Evolutionary conservation across 1,284 basidiomycete species (phyloP).

Genomic region (Rhodotorula sp.): DNA sequence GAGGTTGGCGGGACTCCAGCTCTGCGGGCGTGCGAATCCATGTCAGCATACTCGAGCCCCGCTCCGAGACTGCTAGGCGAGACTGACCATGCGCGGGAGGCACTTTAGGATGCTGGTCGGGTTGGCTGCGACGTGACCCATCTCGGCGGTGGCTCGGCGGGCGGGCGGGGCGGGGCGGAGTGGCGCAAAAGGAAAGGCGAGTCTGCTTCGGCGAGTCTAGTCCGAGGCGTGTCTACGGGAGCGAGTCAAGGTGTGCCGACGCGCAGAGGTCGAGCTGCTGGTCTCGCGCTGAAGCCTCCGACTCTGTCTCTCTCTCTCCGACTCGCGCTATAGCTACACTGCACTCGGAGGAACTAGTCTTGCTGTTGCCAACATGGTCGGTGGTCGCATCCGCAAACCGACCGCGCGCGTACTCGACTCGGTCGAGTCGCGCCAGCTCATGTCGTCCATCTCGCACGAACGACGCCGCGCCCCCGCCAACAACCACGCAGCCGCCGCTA

Average conservation of each 20-base stretch:
- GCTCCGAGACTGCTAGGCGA: no score
- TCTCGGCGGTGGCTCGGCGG: background rate
- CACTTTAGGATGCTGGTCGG: conserved; percentile 32
- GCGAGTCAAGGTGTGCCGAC: no score
- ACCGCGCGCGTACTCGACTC: conserved; percentile 25
- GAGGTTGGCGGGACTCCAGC: conserved; percentile 75
- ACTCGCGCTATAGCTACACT: no score
- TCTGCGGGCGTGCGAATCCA: conserved; percentile 55
- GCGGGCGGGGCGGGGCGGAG: background rate
- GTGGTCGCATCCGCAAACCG: conserved; percentile 25
- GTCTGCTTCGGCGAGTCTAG: background rate
- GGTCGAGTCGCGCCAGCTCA: conserved; percentile 17
- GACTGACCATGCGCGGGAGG: conserved; percentile 39
- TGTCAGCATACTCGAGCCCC: background rate
- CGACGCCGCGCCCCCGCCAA: background rate
- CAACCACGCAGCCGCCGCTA: background rate
- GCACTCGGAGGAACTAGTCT: background rate
- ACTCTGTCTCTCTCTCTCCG: background rate
- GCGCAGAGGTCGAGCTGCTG: no score
- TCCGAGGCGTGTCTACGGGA: background rate
- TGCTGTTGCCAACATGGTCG: background rate
- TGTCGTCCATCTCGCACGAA: conserved; percentile 1
- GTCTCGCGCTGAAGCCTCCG: no score
- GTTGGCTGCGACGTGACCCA: conserved; percentile 31
- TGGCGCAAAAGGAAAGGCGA: background rate